These are phyloP conservation scores for Bisporella sp. DNA, from an alignment of 2,329 filamentous ascomycete genomes.

Conservation along the genomic window DNA sequence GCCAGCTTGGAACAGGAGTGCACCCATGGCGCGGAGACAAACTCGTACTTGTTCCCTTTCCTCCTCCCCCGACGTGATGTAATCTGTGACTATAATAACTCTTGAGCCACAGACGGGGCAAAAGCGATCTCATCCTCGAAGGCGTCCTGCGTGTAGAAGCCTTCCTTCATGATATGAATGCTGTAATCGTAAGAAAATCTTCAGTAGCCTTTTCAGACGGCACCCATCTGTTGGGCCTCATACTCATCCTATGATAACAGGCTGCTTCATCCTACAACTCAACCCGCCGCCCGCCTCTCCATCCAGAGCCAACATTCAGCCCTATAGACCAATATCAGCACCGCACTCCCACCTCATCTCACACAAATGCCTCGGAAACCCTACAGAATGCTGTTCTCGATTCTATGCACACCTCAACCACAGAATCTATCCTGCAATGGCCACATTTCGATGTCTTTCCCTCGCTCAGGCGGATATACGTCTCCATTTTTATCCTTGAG, in stretches of 20 bases:
- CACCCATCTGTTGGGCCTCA: too few species aligned
- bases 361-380: not conserved
- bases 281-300: not conserved
- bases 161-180: conserved; percentile 34
- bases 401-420: conserved; percentile 41
- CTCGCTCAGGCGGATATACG: conserved; percentile 34
- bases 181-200: too few species aligned
- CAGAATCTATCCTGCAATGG: conserved; percentile 43
- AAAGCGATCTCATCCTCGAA: conserved; percentile 44
- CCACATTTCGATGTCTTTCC: conserved; percentile 40
- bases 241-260: conserved; percentile 18
- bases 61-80: not conserved
- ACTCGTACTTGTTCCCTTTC: conserved; percentile 17
- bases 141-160: conserved; percentile 41
- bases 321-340: not conserved
- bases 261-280: not conserved
- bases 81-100: not conserved
- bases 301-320: not conserved
- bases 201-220: too few species aligned
- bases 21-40: conserved; percentile 24
- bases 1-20: conserved; percentile 20
- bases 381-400: conserved; percentile 40
- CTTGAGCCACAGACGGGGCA: conserved; percentile 32
- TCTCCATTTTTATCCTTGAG: conserved; percentile 42
- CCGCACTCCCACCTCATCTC: not conserved